A percentile compares a stretch with the other conserved stretches of the same genome.
These are phyloP conservation scores for Rugosomyces carneus DNA, from an alignment of 1,284 basidiomycete species.

Conservation along the genomic window DNA sequence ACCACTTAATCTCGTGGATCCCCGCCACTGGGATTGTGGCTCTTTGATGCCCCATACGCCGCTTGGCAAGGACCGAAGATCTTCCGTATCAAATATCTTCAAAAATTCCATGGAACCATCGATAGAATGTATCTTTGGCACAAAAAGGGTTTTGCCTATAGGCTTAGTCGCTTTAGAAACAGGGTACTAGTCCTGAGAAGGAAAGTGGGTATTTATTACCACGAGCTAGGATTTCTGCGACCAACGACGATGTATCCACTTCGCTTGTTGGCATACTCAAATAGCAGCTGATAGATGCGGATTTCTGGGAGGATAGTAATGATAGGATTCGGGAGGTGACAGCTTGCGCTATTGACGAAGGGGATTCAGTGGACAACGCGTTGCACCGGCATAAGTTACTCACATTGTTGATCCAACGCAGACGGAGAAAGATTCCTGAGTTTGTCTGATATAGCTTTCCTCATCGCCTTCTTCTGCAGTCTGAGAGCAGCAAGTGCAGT, in stretches of 20 bases:
- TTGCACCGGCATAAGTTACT: constrained; percentile 7
- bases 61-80: constrained; percentile 48
- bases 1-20: constrained; percentile 45
- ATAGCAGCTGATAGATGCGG: constrained; percentile 60
- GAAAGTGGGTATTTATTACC: constrained; percentile 23
- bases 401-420: constrained; percentile 58
- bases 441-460: constrained; percentile 41
- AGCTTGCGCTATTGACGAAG: constrained; percentile 40
- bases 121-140: constrained; percentile 54
- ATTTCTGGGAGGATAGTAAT: constrained; percentile 43
- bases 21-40: constrained; percentile 43
- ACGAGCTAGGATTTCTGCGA: constrained; percentile 38
- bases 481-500: constrained; percentile 21
- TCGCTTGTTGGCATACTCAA: constrained; percentile 73
- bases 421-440: constrained; percentile 37
- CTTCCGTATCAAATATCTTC: constrained; percentile 49
- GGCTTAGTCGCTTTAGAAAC: not conserved
- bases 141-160: constrained; percentile 61
- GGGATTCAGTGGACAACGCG: not conserved
- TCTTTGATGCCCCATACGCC: constrained; percentile 74
- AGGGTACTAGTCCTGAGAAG: not conserved
- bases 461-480: constrained; percentile 47
- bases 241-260: constrained; percentile 53
- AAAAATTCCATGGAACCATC: constrained; percentile 60
- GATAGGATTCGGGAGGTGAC: constrained; percentile 44